Evolutionary conservation across 148 eudicot species (phyloP), one percentile per base, ranked within the genome.

Genomic region (Vaccinium macrocarpon): DNA sequence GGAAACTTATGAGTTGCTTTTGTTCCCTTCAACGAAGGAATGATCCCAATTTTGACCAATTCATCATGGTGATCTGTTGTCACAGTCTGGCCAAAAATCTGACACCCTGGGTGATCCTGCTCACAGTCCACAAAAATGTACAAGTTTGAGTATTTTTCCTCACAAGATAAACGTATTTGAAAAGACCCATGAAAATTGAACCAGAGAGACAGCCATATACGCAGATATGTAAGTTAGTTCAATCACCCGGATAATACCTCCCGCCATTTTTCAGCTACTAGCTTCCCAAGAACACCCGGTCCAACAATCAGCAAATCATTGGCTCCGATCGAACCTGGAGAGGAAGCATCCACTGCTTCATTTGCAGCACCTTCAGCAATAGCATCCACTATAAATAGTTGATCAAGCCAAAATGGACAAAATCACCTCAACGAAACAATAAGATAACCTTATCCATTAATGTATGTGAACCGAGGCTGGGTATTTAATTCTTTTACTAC

Each of bases 201-300:
- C 74, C 38, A 70, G 42, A 70, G 38, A 13, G 23, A 62, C 68
- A 25, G 15, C 12, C 6, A 1, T 13, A 3, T 5, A 52, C 0
- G 8, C 55, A 52, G 14, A 66, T 1, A 11, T 2, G 72, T 66
- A 7, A 66, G 35, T 62, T 9, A n/a, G 70, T 66, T 66, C 13
- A 56, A 64, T 35, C 25, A 38, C 19, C 0, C 10, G 15, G 79
- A 59, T 4, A 11, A 66, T 87, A 95, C 98, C 97, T 90, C 81
- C 78, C 82, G 88, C 98, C 98, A 95, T 85, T 90, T 87, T 56
- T 91, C 88, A 88, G 98, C 96, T 4, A 95, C 92, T 70, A 93
- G 89, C 49, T 95, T 97, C 2, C 98, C 98, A 42, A 95, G 94
- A 85, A 90, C 93, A 70, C 98, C 98, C 14, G 98, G 98, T 46